These are phyloP conservation scores for Drechslerella coelobrocha DNA, from an alignment of 2,329 filamentous ascomycete genomes.

Conservation along the genomic window DNA sequence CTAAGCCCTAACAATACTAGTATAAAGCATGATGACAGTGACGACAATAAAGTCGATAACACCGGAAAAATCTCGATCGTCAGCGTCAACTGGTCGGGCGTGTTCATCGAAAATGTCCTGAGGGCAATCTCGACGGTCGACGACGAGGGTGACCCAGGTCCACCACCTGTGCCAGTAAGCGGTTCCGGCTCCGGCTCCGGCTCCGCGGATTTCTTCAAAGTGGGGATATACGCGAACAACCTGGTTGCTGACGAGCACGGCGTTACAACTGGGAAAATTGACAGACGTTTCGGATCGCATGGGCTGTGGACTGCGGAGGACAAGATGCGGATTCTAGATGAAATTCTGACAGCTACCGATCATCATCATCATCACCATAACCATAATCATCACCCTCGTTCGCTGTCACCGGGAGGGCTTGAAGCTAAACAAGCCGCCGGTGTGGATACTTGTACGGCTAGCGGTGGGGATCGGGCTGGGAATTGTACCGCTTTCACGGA, in stretches of 20 bases:
- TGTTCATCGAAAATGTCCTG: constrained; percentile 38
- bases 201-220: constrained; percentile 17
- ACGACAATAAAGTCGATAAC: neutral
- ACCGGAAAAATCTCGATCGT: constrained; percentile 21
- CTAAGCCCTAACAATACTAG: neutral
- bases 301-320: constrained; percentile 45
- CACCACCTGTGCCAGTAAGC: too few species aligned
- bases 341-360: constrained; percentile 12
- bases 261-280: constrained; percentile 31
- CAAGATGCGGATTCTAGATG: constrained; percentile 34
- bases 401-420: neutral
- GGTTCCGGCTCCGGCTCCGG: neutral
- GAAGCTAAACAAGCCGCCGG: neutral
- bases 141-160: constrained; percentile 24
- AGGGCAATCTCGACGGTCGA: constrained; percentile 1
- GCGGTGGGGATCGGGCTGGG: neutral
- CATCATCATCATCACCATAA: neutral
- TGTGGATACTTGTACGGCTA: neutral
- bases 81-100: constrained; percentile 40
- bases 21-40: neutral
- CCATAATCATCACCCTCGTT: neutral
- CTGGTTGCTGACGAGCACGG: constrained; percentile 21
- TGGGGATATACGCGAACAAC: constrained; percentile 41
- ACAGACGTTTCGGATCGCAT: constrained; percentile 30
- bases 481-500: too few species aligned